Percentiles rank a stretch among this genome's conserved stretches.
phyloP scores from a whole-genome alignment of 2,329 filamentous ascomycete species.

The Fusarium guadeloupense region DNA sequence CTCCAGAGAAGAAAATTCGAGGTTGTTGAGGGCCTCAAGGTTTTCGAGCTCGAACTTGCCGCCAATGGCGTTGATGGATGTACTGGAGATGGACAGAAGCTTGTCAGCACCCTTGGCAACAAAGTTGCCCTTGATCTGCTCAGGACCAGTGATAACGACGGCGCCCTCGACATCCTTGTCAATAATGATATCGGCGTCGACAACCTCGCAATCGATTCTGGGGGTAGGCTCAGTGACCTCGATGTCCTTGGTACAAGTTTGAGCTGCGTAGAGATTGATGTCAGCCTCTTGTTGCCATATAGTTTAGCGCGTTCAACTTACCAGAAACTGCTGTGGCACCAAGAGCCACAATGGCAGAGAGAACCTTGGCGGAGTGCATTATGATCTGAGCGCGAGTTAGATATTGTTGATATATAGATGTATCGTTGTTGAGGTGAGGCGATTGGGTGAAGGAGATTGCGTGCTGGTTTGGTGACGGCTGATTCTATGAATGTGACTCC shows the following conservation, averaged over 20 bases:
- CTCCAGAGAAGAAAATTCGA: conserved; percentile 73
- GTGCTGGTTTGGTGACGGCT: not conserved
- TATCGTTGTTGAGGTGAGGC: not conserved
- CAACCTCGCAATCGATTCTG: conserved; percentile 72
- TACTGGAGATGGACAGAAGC: conserved; percentile 70
- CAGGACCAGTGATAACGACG: conserved; percentile 69
- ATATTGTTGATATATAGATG: not conserved
- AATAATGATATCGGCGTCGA: conserved; percentile 75
- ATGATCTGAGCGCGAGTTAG: conserved; percentile 47
- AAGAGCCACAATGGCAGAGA: conserved; percentile 57
- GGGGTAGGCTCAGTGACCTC: conserved; percentile 70
- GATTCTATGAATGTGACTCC: conserved; percentile 24
- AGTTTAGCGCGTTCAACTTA: conserved; percentile 41
- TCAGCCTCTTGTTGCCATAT: conserved; percentile 6
- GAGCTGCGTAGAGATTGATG: conserved; percentile 36
- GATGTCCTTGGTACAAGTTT: conserved; percentile 62
- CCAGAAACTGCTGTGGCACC: conserved; percentile 54
- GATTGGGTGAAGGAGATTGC: not conserved
- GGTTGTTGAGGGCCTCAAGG: conserved; percentile 72
- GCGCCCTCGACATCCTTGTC: conserved; percentile 62
- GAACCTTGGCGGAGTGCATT: conserved; percentile 58
- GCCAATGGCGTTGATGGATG: conserved; percentile 70
- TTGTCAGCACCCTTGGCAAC: conserved; percentile 67
- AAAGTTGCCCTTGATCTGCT: conserved; percentile 66
- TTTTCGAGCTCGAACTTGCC: conserved; percentile 75